phyloP scores from a whole-genome alignment of 805 yeast species.

The Kuraishia floccosa region DNA sequence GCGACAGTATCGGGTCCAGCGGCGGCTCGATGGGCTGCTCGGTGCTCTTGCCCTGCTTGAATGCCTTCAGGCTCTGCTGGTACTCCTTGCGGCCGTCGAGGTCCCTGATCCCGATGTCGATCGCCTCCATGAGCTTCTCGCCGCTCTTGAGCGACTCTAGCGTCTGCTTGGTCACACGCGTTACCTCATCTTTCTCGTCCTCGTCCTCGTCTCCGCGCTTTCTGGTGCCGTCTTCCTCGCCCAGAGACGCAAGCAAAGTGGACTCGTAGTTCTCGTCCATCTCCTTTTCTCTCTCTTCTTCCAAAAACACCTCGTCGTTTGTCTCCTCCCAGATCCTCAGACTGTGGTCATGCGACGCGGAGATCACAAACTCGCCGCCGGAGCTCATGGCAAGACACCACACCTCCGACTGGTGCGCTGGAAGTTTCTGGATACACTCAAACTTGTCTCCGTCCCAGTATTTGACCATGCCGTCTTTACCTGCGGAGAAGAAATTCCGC shows the following conservation, averaged over 20 bases:
- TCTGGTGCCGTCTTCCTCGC: slow-evolving; percentile 22
- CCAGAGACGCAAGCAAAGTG: slow-evolving; percentile 59
- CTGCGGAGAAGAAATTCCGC: slow-evolving; percentile 81
- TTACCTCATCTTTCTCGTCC: slow-evolving; percentile 39
- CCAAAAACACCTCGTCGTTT: slow-evolving; percentile 90
- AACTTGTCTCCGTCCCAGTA: slow-evolving; percentile 99
- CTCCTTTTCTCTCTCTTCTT: slow-evolving; percentile 94
- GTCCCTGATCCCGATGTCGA: slow-evolving; percentile 73
- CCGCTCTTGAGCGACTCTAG: slow-evolving; percentile 91
- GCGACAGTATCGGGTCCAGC: slow-evolving; percentile 62
- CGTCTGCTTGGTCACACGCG: slow-evolving; percentile 70
- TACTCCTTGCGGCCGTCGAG: slow-evolving; percentile 45
- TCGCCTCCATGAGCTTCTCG: slow-evolving; percentile 83
- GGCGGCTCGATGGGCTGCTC: slow-evolving; percentile 48
- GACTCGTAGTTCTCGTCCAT: slow-evolving; percentile 85
- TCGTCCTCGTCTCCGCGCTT: slow-evolving; percentile 22
- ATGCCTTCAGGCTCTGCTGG: slow-evolving; percentile 22
- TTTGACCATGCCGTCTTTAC: slow-evolving; percentile 82
- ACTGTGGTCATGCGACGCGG: slow-evolving; percentile 90
- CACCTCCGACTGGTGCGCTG: slow-evolving; percentile 85
- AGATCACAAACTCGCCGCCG: slow-evolving; percentile 60
- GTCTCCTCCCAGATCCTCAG: slow-evolving; percentile 90
- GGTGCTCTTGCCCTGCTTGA: slow-evolving; percentile 28
- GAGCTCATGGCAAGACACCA: slow-evolving; percentile 81
- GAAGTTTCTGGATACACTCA: slow-evolving; percentile 80